phyloP scores from a whole-genome alignment of 805 yeast genomes.

The Alloascoidea hylecoeti region DNA sequence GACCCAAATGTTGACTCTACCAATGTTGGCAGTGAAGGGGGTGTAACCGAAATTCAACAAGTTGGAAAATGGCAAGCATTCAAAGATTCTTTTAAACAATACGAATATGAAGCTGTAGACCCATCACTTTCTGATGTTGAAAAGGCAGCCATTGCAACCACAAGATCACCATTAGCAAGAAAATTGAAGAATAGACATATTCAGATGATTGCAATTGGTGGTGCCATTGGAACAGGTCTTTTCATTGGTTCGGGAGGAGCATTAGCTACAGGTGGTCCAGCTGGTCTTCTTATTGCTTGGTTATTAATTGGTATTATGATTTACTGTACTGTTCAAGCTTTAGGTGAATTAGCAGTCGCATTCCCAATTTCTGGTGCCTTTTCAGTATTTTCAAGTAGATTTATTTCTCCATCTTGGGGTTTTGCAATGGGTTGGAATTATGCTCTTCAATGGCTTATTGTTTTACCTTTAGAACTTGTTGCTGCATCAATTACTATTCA shows the following conservation, averaged over 20 bases:
- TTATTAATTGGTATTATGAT: conserved; percentile 39
- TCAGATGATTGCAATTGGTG: conserved; percentile 41
- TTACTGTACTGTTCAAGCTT: conserved; percentile 34
- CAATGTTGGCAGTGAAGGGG: no score
- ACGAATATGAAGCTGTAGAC: no score
- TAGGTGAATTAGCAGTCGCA: conserved; percentile 44
- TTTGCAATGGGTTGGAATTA: conserved; percentile 44
- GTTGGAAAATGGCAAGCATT: no score
- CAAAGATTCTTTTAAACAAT: conserved; percentile 27
- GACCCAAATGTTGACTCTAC: no score
- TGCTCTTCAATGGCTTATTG: conserved; percentile 32
- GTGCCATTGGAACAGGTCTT: conserved; percentile 46
- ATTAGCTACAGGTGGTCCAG: conserved; percentile 38
- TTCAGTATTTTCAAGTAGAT: conserved; percentile 30
- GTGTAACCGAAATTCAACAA: no score
- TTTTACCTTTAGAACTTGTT: conserved; percentile 36
- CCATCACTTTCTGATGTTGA: conserved; percentile 20
- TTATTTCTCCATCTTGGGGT: conserved; percentile 35
- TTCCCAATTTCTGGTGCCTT: conserved; percentile 35
- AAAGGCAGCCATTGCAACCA: conserved; percentile 20
- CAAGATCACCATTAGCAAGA: conserved; percentile 25
- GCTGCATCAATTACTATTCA: conserved; percentile 30
- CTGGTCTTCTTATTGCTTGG: conserved; percentile 31
- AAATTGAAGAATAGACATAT: conserved; percentile 30
- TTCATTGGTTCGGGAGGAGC: conserved; percentile 40